Base-by-base conservation (phyloP, 2,329 filamentous ascomycete genomes). In the Orbilia brochopaga region DNA sequence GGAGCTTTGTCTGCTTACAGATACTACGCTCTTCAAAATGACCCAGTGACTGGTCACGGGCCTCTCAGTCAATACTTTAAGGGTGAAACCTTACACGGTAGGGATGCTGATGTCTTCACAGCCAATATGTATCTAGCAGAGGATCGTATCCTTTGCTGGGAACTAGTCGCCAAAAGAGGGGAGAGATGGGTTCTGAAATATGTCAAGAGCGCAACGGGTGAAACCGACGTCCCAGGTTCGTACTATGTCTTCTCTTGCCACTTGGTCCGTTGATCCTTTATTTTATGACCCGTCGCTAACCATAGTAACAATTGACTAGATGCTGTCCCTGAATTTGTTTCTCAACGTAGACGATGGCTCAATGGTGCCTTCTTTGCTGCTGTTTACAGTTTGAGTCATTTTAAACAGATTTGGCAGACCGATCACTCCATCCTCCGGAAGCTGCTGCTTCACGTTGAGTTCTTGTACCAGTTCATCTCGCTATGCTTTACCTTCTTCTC, bases 351-450 rank as follows among this genome's bases (percentile, higher is more conserved):
- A 78, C 87, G 94, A 80, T 99, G 94, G 94, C 87, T 99, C 73
- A 99, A 99, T 79, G 94, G 94, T 78, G 94, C 94, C 75, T 99
- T 99, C 83, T 99, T 99, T 79, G 95, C 94, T 0, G 94, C 94
- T 48, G 92, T 97, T 58, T 99, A 97, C 83, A 97, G 93, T 1
- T 86, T 97, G 1, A 90, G 97, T 46, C 94, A 99, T 81, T 96
- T 93, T 80, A 88, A 86, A 76, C 95, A 99, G 80, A 88, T 99
- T 77, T 96, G 93, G 90, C 81, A 82, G 23, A 99, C 94, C 0
- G 94, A 97, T 79, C 94, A 99, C 80, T 94, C 91, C 0, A 78
- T 97, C 21, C 85, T 87, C 40, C 90, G 94, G 75, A 99, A 99
- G 81, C 84, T 96, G 23, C 85, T 99, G 35, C 86, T 99, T 58